Evolutionary conservation across 192 early-diverging fungal species (phyloP).

Genomic region (Gamsiella multidivaricata): DNA sequence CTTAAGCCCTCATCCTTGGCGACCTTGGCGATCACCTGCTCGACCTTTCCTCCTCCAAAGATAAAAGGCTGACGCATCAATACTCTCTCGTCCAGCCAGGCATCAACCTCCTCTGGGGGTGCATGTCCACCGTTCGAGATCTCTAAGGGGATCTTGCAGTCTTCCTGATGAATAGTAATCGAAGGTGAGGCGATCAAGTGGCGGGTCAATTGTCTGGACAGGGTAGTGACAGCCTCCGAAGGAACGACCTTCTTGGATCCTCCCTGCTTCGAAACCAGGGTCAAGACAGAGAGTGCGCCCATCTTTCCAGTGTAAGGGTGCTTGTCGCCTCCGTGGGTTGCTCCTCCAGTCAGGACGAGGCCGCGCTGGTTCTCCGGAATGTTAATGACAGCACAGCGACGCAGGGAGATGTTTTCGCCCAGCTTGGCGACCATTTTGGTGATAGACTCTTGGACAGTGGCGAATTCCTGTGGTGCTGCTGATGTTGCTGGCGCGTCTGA

Average conservation of each 20-base stretch:
- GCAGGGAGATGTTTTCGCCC: conserved; percentile 90
- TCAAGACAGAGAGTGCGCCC: conserved; percentile 80
- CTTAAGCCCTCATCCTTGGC: conserved; percentile 60
- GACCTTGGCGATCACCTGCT: conserved; percentile 67
- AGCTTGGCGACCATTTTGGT: conserved; percentile 84
- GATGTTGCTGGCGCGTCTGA: conserved; percentile 1
- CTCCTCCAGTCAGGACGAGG: conserved; percentile 65
- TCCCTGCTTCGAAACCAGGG: conserved; percentile 41
- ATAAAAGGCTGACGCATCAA: conserved; percentile 80
- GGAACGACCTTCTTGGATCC: conserved; percentile 46
- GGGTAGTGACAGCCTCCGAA: conserved; percentile 58
- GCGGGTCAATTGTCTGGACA: conserved; percentile 82
- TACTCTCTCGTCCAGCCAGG: conserved; percentile 64
- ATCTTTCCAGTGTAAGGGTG: conserved; percentile 76
- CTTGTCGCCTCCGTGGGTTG: conserved; percentile 79
- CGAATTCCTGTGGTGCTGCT: conserved; percentile 20
- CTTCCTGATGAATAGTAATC: conserved; percentile 60
- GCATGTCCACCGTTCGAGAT: conserved; percentile 55
- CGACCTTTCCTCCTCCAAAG: conserved; percentile 79
- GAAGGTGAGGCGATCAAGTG: conserved; percentile 90
- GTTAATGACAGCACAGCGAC: conserved; percentile 67
- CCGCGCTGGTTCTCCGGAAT: conserved; percentile 45
- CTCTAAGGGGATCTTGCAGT: conserved; percentile 49
- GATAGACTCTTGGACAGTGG: conserved; percentile 71
- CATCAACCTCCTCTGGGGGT: conserved; percentile 54